A percentile compares a stretch with the other conserved stretches of the same genome.
Evolutionary conservation across 2,329 filamentous ascomycete species (phyloP).

Genomic region (Neopestalotiopsis clavispora): DNA sequence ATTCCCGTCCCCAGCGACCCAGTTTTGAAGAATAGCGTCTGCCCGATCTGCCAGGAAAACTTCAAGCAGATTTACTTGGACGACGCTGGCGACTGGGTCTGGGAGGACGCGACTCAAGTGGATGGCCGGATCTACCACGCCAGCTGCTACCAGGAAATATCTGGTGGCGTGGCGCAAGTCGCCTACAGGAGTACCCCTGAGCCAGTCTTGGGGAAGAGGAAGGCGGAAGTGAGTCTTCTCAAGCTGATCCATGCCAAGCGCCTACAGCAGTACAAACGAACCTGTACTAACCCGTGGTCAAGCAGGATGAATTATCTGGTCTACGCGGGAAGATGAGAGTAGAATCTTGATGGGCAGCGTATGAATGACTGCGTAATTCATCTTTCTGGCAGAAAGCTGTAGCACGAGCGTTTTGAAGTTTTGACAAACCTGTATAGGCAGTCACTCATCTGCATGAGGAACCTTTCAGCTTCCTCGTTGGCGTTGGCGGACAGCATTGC

Average conservation of each 20-base stretch:
- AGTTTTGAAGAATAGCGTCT: slow-evolving; percentile 75
- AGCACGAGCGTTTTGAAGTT: not conserved
- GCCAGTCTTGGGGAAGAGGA: slow-evolving; percentile 73
- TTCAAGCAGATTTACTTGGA: slow-evolving; percentile 93
- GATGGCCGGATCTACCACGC: slow-evolving; percentile 85
- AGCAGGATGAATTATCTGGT: slow-evolving; percentile 26
- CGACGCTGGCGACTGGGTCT: slow-evolving; percentile 94
- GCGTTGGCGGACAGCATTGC: slow-evolving; percentile 15
- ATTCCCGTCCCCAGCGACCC: slow-evolving; percentile 84
- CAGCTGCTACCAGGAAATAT: slow-evolving; percentile 85
- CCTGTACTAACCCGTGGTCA: slow-evolving; percentile 17
- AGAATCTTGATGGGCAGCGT: slow-evolving; percentile 18
- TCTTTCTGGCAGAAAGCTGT: not conserved
- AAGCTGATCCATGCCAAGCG: slow-evolving; percentile 11
- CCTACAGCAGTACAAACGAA: not conserved
- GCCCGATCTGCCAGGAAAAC: slow-evolving; percentile 93
- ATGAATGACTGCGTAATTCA: no score
- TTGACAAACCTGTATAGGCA: not conserved
- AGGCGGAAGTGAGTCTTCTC: slow-evolving; percentile 64
- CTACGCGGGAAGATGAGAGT: slow-evolving; percentile 23
- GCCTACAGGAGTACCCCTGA: slow-evolving; percentile 61
- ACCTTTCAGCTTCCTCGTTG: slow-evolving; percentile 5
- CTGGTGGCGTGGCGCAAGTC: slow-evolving; percentile 39
- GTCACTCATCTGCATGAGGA: slow-evolving; percentile 14
- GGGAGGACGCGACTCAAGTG: slow-evolving; percentile 84